A percentile compares a stretch with the other conserved stretches of the same genome.
Conservation (phyloP, 2,329 filamentous ascomycete species). For the Rhinocladiella similis region DNA sequence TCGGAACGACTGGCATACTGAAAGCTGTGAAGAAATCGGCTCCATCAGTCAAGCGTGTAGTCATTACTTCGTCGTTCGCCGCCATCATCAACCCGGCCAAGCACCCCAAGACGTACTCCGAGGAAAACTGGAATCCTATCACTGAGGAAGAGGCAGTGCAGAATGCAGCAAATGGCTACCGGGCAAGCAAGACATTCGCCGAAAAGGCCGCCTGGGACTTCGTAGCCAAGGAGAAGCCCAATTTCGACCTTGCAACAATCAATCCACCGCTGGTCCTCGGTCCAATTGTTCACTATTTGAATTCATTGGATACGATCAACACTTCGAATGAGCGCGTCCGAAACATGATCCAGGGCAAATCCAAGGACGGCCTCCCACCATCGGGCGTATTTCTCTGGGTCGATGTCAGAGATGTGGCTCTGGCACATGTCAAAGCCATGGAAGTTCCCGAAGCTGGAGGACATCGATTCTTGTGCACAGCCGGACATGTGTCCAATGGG, state of each 20-base stretch:
- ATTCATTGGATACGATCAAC: slow-evolving; percentile 65
- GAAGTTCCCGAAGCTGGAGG: slow-evolving; percentile 47
- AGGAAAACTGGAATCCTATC: slow-evolving; percentile 46
- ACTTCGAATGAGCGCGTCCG: slow-evolving; percentile 70
- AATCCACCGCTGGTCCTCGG: slow-evolving; percentile 65
- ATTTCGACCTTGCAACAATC: slow-evolving; percentile 62
- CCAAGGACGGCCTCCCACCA: slow-evolving; percentile 22
- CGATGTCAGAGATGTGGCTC: slow-evolving; percentile 49
- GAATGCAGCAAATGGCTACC: slow-evolving; percentile 39
- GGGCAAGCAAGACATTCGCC: slow-evolving; percentile 62
- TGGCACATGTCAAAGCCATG: slow-evolving; percentile 49
- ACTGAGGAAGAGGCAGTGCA: slow-evolving; percentile 42
- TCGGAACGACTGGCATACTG: slow-evolving; percentile 63
- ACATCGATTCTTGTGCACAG: slow-evolving; percentile 47
- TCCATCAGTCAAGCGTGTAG: slow-evolving; percentile 70
- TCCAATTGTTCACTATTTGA: slow-evolving; percentile 64
- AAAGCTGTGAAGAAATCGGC: slow-evolving; percentile 62
- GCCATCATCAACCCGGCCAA: slow-evolving; percentile 55
- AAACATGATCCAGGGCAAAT: slow-evolving; percentile 38
- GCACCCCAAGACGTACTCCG: slow-evolving; percentile 38
- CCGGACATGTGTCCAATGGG: slow-evolving; percentile 44
- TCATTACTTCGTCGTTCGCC: slow-evolving; percentile 70
- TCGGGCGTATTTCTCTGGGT: slow-evolving; percentile 63
- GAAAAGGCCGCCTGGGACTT: slow-evolving; percentile 69
- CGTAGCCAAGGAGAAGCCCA: slow-evolving; percentile 54